Evolutionary conservation across 371 early-diverging fungal species (phyloP), one percentile per base, ranked within the genome.

Genomic region (Mortierella sp.): DNA sequence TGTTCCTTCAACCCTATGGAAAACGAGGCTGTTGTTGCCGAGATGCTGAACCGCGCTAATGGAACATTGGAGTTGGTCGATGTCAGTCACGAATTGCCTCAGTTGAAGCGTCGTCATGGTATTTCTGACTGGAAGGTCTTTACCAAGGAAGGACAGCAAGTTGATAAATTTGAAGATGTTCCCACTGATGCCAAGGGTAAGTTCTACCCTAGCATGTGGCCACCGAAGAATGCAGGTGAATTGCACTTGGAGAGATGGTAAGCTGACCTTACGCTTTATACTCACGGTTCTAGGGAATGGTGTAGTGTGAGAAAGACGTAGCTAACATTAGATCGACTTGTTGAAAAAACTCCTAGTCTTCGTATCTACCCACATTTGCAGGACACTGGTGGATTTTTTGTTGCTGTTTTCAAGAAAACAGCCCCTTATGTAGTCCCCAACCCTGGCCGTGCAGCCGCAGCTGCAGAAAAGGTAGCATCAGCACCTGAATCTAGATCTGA

Each of bases 351-450:
- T n/a, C n/a, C 66, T 68, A 90, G 92, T 86, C 69, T 99, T 78
- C 92, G 99, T 59, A 90, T 99, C 55, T 95, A 95, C 79, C 99
- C 99, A 56, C 97, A 96, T 68, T 85, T 93, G 63, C 98, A 99
- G 86, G 93, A 99, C 84, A 99, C 99, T 19, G 99, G 99, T 68
- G 99, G 97, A 22, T 99, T 99, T 89, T 99, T 99, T 89, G 95
- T 99, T 29, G 97, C 99, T 43, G 97, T 99, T 12, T 89, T 99
- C 66, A 91, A 96, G 84, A 99, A 97, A 87, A 87, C 89, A 6
- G 86, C 85, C 4, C 89, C 90, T 15, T 85, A 90, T 76, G 89
- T 86, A 40, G 89, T 86, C 37, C 85, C 86, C 54, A 90, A 90
- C 76, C 83, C 86, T 77, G 66, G 70, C 9, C 70, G 76, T 51